Evolutionary conservation across 116 monocot genomes (phyloP), one percentile per base, ranked within the genome.

Genomic region (Zostera marina): DNA sequence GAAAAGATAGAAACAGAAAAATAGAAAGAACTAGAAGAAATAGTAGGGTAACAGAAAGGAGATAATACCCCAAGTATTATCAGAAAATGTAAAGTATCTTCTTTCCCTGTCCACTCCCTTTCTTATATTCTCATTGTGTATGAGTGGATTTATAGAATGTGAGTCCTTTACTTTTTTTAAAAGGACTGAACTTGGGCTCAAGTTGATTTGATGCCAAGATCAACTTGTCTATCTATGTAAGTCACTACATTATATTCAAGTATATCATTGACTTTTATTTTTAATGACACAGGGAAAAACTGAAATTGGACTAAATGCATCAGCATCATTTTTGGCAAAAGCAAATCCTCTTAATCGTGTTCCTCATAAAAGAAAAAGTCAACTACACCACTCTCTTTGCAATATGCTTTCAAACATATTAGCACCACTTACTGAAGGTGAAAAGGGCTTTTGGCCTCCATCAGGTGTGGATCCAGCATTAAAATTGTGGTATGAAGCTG

Each of bases 381-480:
- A 99, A 73, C 81, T 99, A 52, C 91, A 99, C 53, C 91, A 99
- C 71, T 86, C 99, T 25, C 70, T 99, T 17, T 99, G 99, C 71
- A 86, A 81, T 73, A 91, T 99, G 99, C 91, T 99, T 63, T 91
- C 99, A 47, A 99, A 81, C 69, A 99, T 99, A 70, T 63, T 99
- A 23, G 91, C 87, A 40, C 83, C 91, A 57, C 91, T 99, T 59
- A 70, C 90, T 9, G 99, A 99, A 72, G 86, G 99, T 59, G 99
- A 87, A 41, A 91, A 77, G 67, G 71, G 64, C 40, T 58, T 75
- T 63, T 99, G 99, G 99, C 99, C 99, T 72, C 91, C 99, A 45
- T 73, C 70, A 23, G 76, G 91, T 48, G 87, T 91, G 39, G 87
- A 87, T 65, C 73, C 99, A 66, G 99, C 99, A 44, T 56, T 99